phyloP scores from a whole-genome alignment of 768 basidiomycete genomes.

The Dentipellis fragilis region DNA sequence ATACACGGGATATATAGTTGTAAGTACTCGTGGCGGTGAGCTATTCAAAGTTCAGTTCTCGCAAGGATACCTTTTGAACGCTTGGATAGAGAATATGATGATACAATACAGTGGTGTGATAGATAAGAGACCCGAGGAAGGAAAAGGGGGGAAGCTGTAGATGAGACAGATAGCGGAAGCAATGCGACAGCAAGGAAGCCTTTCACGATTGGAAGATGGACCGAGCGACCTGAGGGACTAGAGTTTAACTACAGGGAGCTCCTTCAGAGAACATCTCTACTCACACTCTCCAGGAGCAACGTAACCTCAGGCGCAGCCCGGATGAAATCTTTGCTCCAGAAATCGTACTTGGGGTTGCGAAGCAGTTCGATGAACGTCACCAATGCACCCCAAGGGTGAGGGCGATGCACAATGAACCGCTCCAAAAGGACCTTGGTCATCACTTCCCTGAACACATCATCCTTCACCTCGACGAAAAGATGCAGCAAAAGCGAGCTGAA shows the following conservation, averaged over 20 bases:
- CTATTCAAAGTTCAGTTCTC: constrained; percentile 32
- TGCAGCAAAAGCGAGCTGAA: constrained; percentile 87
- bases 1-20: constrained; percentile 23
- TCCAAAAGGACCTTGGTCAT: constrained; percentile 87
- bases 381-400: constrained; percentile 93
- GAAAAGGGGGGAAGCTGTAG: constrained; percentile 28
- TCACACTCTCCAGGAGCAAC: constrained; percentile 72
- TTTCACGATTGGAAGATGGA: neutral
- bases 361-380: constrained; percentile 92
- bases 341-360: constrained; percentile 82
- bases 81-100: constrained; percentile 31
- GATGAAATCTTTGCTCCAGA: constrained; percentile 84
- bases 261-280: neutral
- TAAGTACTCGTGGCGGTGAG: constrained; percentile 26
- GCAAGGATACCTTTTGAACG: constrained; percentile 23
- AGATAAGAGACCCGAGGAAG: constrained; percentile 29
- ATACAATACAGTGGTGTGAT: constrained; percentile 82
- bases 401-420: constrained; percentile 86
- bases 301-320: constrained; percentile 82
- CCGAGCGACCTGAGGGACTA: too few relatives aligned
- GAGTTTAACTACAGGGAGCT: neutral
- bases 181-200: constrained; percentile 2
- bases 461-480: constrained; percentile 73
- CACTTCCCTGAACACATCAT: constrained; percentile 70
- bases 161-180: constrained; percentile 67